phyloP scores from a whole-genome alignment of 768 basidiomycete species.

The Crepidotus variabilis region DNA sequence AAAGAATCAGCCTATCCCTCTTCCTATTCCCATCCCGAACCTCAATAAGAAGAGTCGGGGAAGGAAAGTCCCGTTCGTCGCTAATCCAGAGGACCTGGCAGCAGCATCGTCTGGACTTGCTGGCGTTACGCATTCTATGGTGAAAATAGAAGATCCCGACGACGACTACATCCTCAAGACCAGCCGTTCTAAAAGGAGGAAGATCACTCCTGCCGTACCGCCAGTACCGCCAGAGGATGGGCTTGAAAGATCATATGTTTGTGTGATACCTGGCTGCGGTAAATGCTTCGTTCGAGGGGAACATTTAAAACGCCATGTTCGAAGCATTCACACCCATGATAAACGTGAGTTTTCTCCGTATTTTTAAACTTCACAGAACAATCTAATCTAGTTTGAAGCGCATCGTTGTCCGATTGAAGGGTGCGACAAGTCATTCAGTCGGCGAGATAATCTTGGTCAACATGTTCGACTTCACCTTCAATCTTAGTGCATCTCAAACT shows the following conservation, averaged over 20 bases:
- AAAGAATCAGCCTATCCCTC: constrained; percentile 30
- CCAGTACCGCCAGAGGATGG: constrained; percentile 10
- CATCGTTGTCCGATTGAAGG: constrained; percentile 58
- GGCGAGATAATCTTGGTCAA: constrained; percentile 75
- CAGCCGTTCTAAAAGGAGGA: constrained; percentile 8
- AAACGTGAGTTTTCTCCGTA: constrained; percentile 57
- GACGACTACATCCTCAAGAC: constrained; percentile 8
- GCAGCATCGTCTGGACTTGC: constrained; percentile 3
- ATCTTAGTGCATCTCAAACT: constrained; percentile 3
- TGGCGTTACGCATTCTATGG: constrained; percentile 2
- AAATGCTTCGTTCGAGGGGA: constrained; percentile 79
- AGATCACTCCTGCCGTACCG: constrained; percentile 8
- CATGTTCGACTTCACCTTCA: constrained; percentile 63
- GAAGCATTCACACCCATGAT: constrained; percentile 79
- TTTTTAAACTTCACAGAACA: neutral
- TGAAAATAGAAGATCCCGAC: constrained; percentile 3
- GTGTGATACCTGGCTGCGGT: constrained; percentile 67
- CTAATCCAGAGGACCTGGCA: neutral
- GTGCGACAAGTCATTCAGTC: constrained; percentile 69
- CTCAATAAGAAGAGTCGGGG: constrained; percentile 63
- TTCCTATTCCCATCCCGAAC: constrained; percentile 56
- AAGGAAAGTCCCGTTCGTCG: constrained; percentile 47
- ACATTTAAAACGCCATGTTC: constrained; percentile 78
- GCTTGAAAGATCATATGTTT: constrained; percentile 52
- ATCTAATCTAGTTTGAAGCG: constrained; percentile 29